A percentile compares a stretch with the other conserved stretches of the same genome.
These are phyloP conservation scores for Glonium stellatum DNA, from an alignment of 495 filamentous ascomycete species.

Conservation along the genomic window DNA sequence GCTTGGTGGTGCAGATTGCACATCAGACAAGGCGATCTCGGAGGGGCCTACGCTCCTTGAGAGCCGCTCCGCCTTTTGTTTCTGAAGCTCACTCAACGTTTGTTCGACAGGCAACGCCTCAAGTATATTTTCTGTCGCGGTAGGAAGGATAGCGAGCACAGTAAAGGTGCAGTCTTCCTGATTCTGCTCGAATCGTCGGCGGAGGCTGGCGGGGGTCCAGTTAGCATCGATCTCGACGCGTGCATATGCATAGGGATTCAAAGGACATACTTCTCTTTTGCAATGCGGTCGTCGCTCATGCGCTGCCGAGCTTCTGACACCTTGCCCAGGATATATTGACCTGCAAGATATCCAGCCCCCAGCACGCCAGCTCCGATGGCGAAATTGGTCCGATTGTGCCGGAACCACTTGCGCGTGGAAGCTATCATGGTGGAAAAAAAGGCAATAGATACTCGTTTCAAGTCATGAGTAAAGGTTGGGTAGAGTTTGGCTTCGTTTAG, in stretches of 20 bases:
- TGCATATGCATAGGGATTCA: not conserved
- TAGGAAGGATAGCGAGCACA: constrained; percentile 90
- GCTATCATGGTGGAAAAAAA: constrained; percentile 56
- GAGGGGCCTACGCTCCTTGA: constrained; percentile 47
- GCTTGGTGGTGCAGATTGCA: constrained; percentile 67
- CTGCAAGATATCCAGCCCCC: constrained; percentile 85
- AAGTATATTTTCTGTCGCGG: constrained; percentile 80
- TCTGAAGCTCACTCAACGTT: constrained; percentile 83
- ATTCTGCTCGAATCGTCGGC: constrained; percentile 94
- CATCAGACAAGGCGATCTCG: constrained; percentile 51
- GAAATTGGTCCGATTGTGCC: constrained; percentile 82
- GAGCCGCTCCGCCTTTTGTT: constrained; percentile 76
- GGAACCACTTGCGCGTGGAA: constrained; percentile 78
- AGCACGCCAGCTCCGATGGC: constrained; percentile 80
- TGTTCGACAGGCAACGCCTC: constrained; percentile 82
- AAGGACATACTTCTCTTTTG: constrained; percentile 78
- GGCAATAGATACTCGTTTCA: not conserved
- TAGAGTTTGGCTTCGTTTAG: not conserved
- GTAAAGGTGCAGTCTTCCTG: constrained; percentile 98
- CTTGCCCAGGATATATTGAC: constrained; percentile 85
- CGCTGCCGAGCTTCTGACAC: constrained; percentile 87
- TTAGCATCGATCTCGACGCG: not conserved
- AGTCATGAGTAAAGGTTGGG: not conserved
- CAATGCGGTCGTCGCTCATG: constrained; percentile 90
- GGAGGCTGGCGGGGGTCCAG: constrained; percentile 52